A percentile compares a stretch with the other conserved stretches of the same genome.
These are phyloP conservation scores for Plantago lanceolata DNA, from an alignment of 305 asterid genomes.

Conservation along the genomic window DNA sequence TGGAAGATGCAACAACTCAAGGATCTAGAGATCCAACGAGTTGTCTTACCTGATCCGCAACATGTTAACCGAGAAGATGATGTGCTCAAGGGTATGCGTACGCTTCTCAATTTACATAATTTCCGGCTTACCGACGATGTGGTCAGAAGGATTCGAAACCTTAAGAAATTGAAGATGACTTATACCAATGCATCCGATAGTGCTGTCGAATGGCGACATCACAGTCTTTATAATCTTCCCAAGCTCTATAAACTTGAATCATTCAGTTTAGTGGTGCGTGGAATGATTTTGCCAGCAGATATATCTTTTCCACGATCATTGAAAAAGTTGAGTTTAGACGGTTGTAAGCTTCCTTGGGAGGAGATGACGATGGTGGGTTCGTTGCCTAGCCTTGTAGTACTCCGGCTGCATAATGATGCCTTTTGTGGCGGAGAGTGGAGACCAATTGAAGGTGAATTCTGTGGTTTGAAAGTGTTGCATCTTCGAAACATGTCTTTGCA, in stretches of 20 bases:
- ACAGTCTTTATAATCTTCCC: neutral
- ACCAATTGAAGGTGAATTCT: too few relatives aligned
- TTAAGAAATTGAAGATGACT: constrained; percentile 1
- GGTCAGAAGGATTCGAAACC: constrained; percentile 1
- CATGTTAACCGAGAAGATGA: neutral
- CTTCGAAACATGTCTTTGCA: too few relatives aligned
- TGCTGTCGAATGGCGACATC: neutral
- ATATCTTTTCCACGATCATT: neutral
- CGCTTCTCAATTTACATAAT: neutral
- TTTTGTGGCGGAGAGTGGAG: too few relatives aligned
- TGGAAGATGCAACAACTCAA: too few relatives aligned
- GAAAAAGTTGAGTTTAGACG: neutral
- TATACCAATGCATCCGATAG: neutral
- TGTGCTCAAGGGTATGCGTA: neutral
- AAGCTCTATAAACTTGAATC: neutral
- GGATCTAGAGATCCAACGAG: too few relatives aligned
- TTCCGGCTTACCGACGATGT: neutral
- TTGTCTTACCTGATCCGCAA: too few relatives aligned
- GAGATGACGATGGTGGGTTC: too few relatives aligned
- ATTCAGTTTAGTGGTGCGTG: neutral
- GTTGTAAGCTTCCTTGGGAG: neutral
- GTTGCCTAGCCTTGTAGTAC: too few relatives aligned
- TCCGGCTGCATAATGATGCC: too few relatives aligned
- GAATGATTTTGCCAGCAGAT: neutral
- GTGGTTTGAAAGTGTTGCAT: neutral